Evolutionary conservation across 495 filamentous ascomycete species (phyloP), one percentile per base, ranked within the genome.

Genomic region (Sphaerosporella brunnea): DNA sequence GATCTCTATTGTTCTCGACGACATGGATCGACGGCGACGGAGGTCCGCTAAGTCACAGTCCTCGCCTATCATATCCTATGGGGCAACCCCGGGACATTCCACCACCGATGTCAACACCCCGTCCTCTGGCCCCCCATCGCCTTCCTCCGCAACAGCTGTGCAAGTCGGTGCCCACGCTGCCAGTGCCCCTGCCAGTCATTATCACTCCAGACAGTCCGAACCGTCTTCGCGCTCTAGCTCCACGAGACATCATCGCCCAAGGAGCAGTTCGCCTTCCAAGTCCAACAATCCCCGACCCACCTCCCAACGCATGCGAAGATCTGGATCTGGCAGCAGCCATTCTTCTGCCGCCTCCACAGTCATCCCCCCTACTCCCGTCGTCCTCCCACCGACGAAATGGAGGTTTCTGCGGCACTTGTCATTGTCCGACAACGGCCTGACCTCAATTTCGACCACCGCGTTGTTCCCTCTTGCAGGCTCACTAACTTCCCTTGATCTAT

Each of bases 1-100:
- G 48, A 82, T 86, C 42, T 76, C 88, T 45, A 88, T 97, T 54
- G 90, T 97, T 19, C 64, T 96, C 51, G 90, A 97, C 58, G 90
- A 97, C 60, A 87, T 92, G 70, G 85, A 95, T 59, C 84, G 80
- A 64, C 74, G 90, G 36, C 76, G 90, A 15, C 74, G 82, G 40
- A 77, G 90, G 23, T 90, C 87, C 2, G 80, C 85, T 47, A 95
- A 93, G 63, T 69, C 73, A 9, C 82, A 86, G 48, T 69, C 75
- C 21, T 92, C 87, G 1, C 83, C 88, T 25, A 74, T 61, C 47
- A 60, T 56, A 19, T 43, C 53, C 2, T 60, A 61, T 36, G 46
- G 53, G 8, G 40, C 53, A 2, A 52, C 26, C 20, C 45, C 55
- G 44, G 51, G 44, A 10, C 21, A 51, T 23, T 40, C 36, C 15